Conservation (phyloP, 371 early-diverging fungal species). For the Apophysomyces sp. region DNA sequence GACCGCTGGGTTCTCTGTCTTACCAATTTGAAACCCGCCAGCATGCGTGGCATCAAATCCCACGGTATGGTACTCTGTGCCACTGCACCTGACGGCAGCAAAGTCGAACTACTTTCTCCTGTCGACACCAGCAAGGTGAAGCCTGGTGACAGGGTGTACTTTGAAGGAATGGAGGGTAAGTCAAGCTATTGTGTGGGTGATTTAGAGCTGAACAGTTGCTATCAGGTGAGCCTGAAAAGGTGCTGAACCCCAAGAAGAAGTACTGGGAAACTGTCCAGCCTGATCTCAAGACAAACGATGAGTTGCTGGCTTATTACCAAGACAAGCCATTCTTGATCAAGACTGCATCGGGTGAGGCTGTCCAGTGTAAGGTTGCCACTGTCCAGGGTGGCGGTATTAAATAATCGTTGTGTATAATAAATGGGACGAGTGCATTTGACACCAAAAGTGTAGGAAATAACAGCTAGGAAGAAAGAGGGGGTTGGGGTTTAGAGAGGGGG, state of each 20-base stretch:
- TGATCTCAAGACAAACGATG: constrained; percentile 81
- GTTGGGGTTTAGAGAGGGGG: no score
- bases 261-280: constrained; percentile 96
- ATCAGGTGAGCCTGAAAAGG: constrained; percentile 77
- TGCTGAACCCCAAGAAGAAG: constrained; percentile 97
- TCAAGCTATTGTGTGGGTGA: not conserved
- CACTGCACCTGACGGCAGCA: constrained; percentile 78
- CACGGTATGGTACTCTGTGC: constrained; percentile 95
- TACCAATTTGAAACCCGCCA: constrained; percentile 92
- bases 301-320: constrained; percentile 71
- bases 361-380: constrained; percentile 57
- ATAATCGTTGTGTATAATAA: constrained; percentile 38
- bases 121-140: constrained; percentile 73
- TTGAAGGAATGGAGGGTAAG: constrained; percentile 82
- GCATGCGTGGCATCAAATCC: constrained; percentile 95
- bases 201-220: not conserved
- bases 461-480: no score
- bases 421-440: not conserved
- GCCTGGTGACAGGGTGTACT: constrained; percentile 91
- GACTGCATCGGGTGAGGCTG: constrained; percentile 59
- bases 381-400: constrained; percentile 75
- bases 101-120: constrained; percentile 90
- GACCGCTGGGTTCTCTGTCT: constrained; percentile 45
- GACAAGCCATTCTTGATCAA: constrained; percentile 61
- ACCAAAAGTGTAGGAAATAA: no score